Conservation (phyloP, 768 basidiomycete genomes). For the Calocybe cyanea region DNA sequence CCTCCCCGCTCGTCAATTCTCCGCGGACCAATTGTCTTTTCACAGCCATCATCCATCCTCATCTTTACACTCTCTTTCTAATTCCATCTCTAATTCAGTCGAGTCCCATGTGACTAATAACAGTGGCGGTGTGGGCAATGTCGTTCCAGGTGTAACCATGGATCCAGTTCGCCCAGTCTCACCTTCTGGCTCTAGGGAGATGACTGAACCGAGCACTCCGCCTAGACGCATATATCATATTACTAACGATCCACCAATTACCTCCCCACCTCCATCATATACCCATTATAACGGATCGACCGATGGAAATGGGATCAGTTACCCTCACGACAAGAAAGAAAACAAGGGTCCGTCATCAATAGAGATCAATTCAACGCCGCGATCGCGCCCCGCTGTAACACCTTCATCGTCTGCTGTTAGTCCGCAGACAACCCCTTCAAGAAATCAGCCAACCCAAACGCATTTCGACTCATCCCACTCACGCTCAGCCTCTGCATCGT, state of each 20-base stretch:
- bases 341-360: conserved; percentile 4
- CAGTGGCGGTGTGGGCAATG: conserved; percentile 3
- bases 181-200: neutral
- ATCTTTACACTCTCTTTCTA: conserved; percentile 17
- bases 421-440: conserved; percentile 1
- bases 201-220: conserved; percentile 20
- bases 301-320: neutral
- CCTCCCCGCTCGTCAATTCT: conserved; percentile 6
- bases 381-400: neutral
- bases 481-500: neutral
- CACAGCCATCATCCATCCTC: conserved; percentile 15
- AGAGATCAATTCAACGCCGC: conserved; percentile 6
- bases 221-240: conserved; percentile 39
- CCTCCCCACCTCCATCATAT: conserved; percentile 47
- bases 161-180: neutral
- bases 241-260: conserved; percentile 30
- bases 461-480: conserved; percentile 2
- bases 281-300: conserved; percentile 17
- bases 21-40: conserved; percentile 6
- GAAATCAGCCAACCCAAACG: conserved; percentile 4
- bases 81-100: conserved; percentile 20
- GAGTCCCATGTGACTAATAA: conserved; percentile 17
- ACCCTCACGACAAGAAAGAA: conserved; percentile 2
- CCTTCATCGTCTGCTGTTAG: neutral
- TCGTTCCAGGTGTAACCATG: conserved; percentile 8